Evolutionary conservation across 1,139 yeast genomes (phyloP), one percentile per base, ranked within the genome.

Genomic region (Yamadazyma jaroonii): DNA sequence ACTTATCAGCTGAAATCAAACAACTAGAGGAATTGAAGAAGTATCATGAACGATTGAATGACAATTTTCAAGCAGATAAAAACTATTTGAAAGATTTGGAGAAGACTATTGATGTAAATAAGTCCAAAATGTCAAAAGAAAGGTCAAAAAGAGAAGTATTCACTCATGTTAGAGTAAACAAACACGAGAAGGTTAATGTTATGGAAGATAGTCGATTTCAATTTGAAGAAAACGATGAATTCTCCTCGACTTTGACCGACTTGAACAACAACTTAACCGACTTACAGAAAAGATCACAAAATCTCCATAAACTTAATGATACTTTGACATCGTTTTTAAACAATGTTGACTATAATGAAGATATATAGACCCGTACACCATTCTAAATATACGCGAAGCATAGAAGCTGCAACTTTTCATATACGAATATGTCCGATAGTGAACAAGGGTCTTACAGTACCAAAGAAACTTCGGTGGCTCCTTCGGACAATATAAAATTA

Each of bases 1-100:
- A 63, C 44, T 50, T 69, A 11, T 66, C 59, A 64, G 75, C 75
- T 0, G 75, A 69, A 41, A 37, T 61, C 26, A 62, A 63, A 38
- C 75, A 70, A 42, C 48, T 69, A 32, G 48, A 53, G 17, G 69
- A 64, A n/a, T 48, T 70, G 25, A 59, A 65, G 37, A 43, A 46
- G 9, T 54, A 62, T 43, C 52, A 56, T 35, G 49, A 52, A 11
- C 56, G 57, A 25, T 43, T 61, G 12, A 45, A 60, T 15, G 40
- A 47, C 25, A 45, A 48, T 22, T 59, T 56, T 45, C 48, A 59
- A 36, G 62, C 59, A 57, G 75, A 70, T 49, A 45, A 46, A 31
- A 49, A 52, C 30, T 68, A 69, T 43, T 54, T 67, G 38, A 46
- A 52, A 9, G 65, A 66, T 25, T 57, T 59, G 29, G 48, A 47